A percentile compares a stretch with the other conserved stretches of the same genome.
These are phyloP conservation scores for Cryptosporidium canis DNA, from an alignment of 169 alveolate genomes.

Conservation along the genomic window DNA sequence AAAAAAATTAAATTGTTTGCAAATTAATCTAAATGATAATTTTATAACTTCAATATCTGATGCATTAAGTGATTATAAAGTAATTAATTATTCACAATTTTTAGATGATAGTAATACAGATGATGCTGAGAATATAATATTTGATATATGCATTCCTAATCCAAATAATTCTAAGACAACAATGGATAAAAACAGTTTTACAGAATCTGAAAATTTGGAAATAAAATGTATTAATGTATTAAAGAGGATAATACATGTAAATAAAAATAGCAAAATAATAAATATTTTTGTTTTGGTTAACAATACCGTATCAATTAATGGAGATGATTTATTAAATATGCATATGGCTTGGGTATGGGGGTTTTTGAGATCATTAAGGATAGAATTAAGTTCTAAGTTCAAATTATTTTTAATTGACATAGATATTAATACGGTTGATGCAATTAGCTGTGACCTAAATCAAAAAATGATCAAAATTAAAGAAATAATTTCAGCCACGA, in stretches of 20 bases:
- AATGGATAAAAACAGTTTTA: background rate
- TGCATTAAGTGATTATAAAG: background rate
- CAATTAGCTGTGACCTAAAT: background rate
- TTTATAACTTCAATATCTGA: background rate
- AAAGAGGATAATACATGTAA: background rate
- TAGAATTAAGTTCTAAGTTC: conserved; percentile 7
- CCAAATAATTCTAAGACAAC: background rate
- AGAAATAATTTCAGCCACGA: background rate
- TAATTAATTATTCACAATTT: background rate
- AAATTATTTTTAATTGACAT: conserved; percentile 9
- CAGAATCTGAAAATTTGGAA: conserved; percentile 2
- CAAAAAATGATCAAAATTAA: background rate
- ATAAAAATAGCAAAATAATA: background rate
- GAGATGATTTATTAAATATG: background rate
- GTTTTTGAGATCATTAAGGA: conserved; percentile 43
- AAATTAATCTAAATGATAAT: background rate
- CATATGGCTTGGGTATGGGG: conserved; percentile 68
- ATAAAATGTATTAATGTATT: background rate
- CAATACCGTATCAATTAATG: background rate
- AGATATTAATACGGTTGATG: background rate
- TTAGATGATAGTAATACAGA: background rate
- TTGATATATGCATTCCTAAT: background rate
- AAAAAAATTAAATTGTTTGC: background rate
- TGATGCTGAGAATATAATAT: background rate
- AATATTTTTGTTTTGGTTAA: conserved; percentile 9